These are phyloP conservation scores for Petunia secreta DNA, from an alignment of 257 asterid species.

Conservation along the genomic window DNA sequence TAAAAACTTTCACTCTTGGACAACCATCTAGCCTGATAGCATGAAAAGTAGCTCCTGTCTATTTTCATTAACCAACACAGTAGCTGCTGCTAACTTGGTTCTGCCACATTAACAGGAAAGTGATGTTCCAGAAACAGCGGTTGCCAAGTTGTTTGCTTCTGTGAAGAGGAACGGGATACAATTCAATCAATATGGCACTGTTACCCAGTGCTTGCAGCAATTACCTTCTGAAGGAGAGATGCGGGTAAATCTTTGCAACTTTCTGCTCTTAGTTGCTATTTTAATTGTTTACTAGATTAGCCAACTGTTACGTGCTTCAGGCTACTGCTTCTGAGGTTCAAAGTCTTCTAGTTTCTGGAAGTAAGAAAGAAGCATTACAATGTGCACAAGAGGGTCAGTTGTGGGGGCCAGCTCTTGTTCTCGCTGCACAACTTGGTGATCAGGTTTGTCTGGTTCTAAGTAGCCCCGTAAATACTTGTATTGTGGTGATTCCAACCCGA, in stretches of 20 bases:
- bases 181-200: slow-evolving; percentile 59
- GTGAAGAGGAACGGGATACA: slow-evolving; percentile 59
- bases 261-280: slow-evolving; percentile 4
- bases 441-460: slow-evolving; percentile 48
- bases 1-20: not conserved
- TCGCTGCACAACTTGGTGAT: slow-evolving; percentile 96
- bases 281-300: slow-evolving; percentile 1
- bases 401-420: slow-evolving; percentile 99
- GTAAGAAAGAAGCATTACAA: slow-evolving; percentile 87
- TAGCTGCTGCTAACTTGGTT: slow-evolving; percentile 8
- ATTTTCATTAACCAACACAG: not conserved
- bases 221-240: slow-evolving; percentile 86
- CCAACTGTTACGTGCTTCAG: slow-evolving; percentile 43
- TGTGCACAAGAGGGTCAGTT: slow-evolving; percentile 96
- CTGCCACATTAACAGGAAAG: slow-evolving; percentile 56
- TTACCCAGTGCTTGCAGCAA: slow-evolving; percentile 77
- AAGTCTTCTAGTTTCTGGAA: slow-evolving; percentile 89
- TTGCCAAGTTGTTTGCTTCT: slow-evolving; percentile 82
- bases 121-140: slow-evolving; percentile 83
- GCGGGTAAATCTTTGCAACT: slow-evolving; percentile 52
- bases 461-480: not conserved
- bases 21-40: not conserved
- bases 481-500: too few species aligned
- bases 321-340: slow-evolving; percentile 88
- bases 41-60: not conserved